Conservation (phyloP, 106 monocot species). For the Dendrobium nobile region DNA sequence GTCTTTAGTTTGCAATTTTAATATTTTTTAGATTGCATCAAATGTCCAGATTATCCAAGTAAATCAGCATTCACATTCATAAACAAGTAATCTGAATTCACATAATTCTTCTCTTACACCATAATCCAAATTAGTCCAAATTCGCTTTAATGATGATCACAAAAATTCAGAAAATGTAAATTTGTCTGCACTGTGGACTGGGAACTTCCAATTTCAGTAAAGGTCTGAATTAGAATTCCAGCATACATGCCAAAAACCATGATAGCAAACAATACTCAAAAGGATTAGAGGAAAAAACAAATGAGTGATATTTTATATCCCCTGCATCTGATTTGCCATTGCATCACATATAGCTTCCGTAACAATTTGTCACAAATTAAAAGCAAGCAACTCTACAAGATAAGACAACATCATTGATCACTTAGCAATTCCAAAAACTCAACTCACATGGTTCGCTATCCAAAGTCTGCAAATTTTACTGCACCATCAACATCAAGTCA, state of each 20-base stretch:
- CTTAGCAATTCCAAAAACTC: neutral
- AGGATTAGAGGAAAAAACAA: neutral
- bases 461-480: slow-evolving; percentile 95
- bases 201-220: neutral
- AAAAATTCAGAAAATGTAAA: neutral
- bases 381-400: neutral
- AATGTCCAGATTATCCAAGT: neutral
- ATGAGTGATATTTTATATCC: neutral
- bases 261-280: neutral
- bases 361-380: neutral
- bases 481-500: slow-evolving; percentile 41
- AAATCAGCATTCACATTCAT: neutral
- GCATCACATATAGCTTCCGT: neutral
- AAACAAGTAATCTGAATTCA: neutral
- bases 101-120: neutral
- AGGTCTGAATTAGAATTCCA: neutral
- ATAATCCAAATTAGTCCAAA: neutral
- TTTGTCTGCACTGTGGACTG: neutral
- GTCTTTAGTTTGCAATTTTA: too few relatives aligned
- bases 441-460: slow-evolving; percentile 95
- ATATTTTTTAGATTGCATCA: too few relatives aligned
- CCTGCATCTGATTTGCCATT: neutral
- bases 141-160: neutral
- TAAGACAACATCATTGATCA: neutral
- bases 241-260: neutral